Evolutionary conservation across 176 grass and related monocot genomes (phyloP).

Genomic region (Poa pratensis): DNA sequence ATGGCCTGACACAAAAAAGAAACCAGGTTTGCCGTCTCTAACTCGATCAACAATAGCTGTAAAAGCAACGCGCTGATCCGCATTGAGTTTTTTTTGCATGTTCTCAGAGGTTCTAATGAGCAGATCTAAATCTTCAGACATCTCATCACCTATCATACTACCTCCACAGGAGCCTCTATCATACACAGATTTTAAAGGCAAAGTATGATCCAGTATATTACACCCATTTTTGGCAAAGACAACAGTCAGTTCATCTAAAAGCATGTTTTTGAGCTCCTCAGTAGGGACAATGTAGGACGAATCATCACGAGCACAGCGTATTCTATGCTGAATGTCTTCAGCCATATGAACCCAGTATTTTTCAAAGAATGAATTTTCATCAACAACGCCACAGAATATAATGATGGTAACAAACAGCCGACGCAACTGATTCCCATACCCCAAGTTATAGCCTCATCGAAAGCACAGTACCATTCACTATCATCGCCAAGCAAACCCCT

Average conservation of each 20-base stretch:
- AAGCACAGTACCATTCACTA: too few relatives aligned
- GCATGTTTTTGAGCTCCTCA: too few relatives aligned
- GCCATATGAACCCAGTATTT: neutral
- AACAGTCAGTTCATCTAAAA: too few relatives aligned
- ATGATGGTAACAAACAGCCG: slow-evolving; percentile 20
- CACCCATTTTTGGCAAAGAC: too few relatives aligned
- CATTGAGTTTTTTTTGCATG: neutral
- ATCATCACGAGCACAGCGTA: neutral
- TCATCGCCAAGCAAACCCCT: too few relatives aligned
- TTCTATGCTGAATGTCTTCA: neutral
- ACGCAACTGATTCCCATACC: neutral
- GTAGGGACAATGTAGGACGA: too few relatives aligned
- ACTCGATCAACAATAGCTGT: neutral
- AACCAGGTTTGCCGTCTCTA: neutral
- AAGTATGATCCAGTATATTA: too few relatives aligned
- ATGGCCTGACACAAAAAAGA: neutral
- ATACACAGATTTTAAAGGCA: too few relatives aligned
- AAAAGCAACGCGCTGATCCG: neutral
- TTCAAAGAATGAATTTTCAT: neutral
- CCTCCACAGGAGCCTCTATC: neutral
- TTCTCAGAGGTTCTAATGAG: too few relatives aligned
- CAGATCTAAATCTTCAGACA: neutral
- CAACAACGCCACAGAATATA: neutral
- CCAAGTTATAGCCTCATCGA: neutral
- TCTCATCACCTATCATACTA: neutral